Conservation (phyloP, 2,329 filamentous ascomycete species). For the Fusarium tanahbumbuense region DNA sequence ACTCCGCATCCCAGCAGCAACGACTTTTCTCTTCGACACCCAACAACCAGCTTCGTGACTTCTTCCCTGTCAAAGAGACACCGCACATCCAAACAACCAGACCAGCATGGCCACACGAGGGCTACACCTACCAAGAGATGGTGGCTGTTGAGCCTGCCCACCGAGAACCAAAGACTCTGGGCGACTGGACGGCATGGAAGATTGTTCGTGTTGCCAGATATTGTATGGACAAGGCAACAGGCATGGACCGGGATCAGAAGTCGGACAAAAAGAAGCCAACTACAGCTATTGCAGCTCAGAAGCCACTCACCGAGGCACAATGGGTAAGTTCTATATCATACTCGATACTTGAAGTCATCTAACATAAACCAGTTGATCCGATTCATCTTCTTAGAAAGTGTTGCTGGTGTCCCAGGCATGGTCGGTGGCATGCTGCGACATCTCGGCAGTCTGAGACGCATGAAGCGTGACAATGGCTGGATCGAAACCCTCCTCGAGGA, state of each 20-base stretch:
- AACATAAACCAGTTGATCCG: slow-evolving; percentile 68
- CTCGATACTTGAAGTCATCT: slow-evolving; percentile 6
- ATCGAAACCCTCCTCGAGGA: slow-evolving; percentile 93
- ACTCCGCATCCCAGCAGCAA: slow-evolving; percentile 30
- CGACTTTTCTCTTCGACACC: slow-evolving; percentile 63
- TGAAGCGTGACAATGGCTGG: slow-evolving; percentile 96
- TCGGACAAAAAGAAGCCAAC: slow-evolving; percentile 68
- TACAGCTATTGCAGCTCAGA: slow-evolving; percentile 62
- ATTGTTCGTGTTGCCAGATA: slow-evolving; percentile 81
- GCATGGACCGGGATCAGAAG: slow-evolving; percentile 77
- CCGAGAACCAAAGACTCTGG: slow-evolving; percentile 75
- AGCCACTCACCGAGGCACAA: slow-evolving; percentile 83
- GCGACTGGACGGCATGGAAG: slow-evolving; percentile 82
- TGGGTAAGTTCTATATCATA: slow-evolving; percentile 65
- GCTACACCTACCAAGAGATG: slow-evolving; percentile 86
- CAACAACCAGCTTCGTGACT: slow-evolving; percentile 61
- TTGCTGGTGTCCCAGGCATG: slow-evolving; percentile 97
- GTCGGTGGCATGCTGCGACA: slow-evolving; percentile 95
- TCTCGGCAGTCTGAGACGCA: slow-evolving; percentile 81
- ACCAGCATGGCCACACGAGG: slow-evolving; percentile 76
- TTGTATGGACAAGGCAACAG: slow-evolving; percentile 84
- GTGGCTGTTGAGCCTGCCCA: slow-evolving; percentile 78
- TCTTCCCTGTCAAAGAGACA: slow-evolving; percentile 72
- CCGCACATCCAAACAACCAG: slow-evolving; percentile 71
- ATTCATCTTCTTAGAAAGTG: slow-evolving; percentile 93